These are phyloP conservation scores for Nitzschia inconspicua DNA, from an alignment of 108 stramenopile species.

Conservation along the genomic window DNA sequence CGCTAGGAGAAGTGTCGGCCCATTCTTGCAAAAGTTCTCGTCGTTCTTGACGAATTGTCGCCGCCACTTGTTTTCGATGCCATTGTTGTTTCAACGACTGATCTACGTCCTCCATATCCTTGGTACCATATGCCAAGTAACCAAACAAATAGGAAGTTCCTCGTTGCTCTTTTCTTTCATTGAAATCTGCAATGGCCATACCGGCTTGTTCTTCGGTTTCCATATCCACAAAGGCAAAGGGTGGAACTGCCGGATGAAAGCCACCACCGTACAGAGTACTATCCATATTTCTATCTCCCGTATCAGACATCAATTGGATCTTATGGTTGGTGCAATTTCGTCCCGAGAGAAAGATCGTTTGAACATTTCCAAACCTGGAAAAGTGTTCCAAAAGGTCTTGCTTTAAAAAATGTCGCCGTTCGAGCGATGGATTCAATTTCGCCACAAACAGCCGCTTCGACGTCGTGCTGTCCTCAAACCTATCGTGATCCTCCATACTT, in stretches of 20 bases:
- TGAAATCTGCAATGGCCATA: neutral
- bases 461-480: too few species aligned
- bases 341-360: constrained; percentile 11
- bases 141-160: neutral
- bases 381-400: neutral
- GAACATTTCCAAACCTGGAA: constrained; percentile 8
- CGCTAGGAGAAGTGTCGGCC: neutral
- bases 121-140: neutral
- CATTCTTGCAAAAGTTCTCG: too few species aligned
- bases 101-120: neutral
- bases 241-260: neutral
- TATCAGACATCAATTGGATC: too few species aligned
- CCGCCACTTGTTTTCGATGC: constrained; percentile 2
- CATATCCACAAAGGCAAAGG: constrained; percentile 24
- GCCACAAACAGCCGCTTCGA: too few species aligned
- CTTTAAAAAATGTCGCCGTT: too few species aligned
- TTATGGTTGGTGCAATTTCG: neutral
- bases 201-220: constrained; percentile 12
- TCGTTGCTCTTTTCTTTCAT: neutral
- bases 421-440: too few species aligned
- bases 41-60: neutral
- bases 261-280: too few species aligned
- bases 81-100: neutral
- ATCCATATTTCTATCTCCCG: too few species aligned
- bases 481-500: too few species aligned